These are phyloP conservation scores for Stephanodiscus minutulus DNA, from an alignment of 108 stramenopile genomes.

Conservation along the genomic window DNA sequence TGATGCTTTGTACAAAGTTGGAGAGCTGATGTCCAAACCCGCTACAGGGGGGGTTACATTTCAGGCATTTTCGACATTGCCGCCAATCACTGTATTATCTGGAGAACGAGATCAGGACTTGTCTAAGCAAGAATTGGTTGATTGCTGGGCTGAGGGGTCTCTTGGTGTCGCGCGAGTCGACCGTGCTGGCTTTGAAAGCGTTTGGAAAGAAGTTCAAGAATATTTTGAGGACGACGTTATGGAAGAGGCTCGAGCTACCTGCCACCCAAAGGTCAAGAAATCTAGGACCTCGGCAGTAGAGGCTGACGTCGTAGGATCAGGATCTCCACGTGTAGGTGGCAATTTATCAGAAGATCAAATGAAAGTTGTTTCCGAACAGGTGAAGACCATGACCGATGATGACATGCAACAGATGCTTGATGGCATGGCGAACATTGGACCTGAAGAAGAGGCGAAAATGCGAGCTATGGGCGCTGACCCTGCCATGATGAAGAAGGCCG, in stretches of 20 bases:
- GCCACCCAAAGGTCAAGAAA: slow-evolving; percentile 45
- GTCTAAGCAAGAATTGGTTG: slow-evolving; percentile 53
- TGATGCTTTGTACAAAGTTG: slow-evolving; percentile 65
- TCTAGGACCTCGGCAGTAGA: slow-evolving; percentile 19
- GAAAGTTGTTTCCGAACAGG: slow-evolving; percentile 50
- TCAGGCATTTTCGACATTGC: slow-evolving; percentile 64
- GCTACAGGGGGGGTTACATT: slow-evolving; percentile 68
- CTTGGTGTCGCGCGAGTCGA: slow-evolving; percentile 66
- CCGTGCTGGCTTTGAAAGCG: slow-evolving; percentile 68
- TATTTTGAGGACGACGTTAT: slow-evolving; percentile 77
- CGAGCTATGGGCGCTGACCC: slow-evolving; percentile 77
- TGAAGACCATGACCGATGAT: slow-evolving; percentile 68
- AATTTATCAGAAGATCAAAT: slow-evolving; percentile 55
- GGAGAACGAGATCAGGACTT: slow-evolving; percentile 67
- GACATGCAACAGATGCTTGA: slow-evolving; percentile 65
- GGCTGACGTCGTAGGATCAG: slow-evolving; percentile 6
- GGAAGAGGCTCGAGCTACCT: slow-evolving; percentile 52
- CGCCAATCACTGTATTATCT: slow-evolving; percentile 56
- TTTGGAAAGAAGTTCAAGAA: slow-evolving; percentile 81
- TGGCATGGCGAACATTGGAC: slow-evolving; percentile 62
- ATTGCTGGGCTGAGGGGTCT: slow-evolving; percentile 73
- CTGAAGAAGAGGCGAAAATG: slow-evolving; percentile 70
- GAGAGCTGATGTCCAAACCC: slow-evolving; percentile 64
- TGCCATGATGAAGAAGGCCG: slow-evolving; percentile 64
- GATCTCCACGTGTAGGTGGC: slow-evolving; percentile 47